Percentiles rank a stretch among this genome's conserved stretches.
phyloP scores from a whole-genome alignment of 225 moss, liverwort and hornwort species.

The Neckera pumila region DNA sequence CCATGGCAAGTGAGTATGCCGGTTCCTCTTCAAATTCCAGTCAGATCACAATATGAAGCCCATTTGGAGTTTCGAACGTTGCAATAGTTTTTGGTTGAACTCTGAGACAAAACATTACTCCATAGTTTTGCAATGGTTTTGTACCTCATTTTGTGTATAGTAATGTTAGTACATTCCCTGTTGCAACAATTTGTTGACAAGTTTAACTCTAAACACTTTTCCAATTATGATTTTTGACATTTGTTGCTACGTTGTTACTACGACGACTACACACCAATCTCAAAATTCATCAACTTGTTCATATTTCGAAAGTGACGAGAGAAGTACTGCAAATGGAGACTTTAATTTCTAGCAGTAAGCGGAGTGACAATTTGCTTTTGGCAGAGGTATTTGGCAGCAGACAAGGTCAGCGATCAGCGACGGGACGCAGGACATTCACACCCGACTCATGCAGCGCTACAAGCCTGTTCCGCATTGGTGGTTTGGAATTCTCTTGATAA shows the following conservation, averaged over 20 bases:
- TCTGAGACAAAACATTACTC: too few species aligned
- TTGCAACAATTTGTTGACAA: not conserved
- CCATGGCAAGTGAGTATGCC: conserved; percentile 54
- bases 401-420: conserved; percentile 1
- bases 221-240: not conserved
- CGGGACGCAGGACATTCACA: conserved; percentile 33
- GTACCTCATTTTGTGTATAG: not conserved
- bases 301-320: not conserved
- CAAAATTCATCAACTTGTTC: not conserved
- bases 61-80: not conserved
- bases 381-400: conserved; percentile 22
- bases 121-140: not conserved
- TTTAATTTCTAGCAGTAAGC: not conserved
- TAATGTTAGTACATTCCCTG: too few species aligned
- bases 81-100: not conserved
- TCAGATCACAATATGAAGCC: not conserved
- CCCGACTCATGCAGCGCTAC: conserved; percentile 36
- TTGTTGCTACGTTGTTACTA: not conserved
- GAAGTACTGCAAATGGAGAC: not conserved
- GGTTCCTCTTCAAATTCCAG: not conserved
- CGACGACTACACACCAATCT: too few species aligned
- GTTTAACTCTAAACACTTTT: not conserved
- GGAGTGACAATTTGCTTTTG: not conserved
- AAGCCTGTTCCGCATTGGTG: conserved; percentile 36
- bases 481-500: conserved; percentile 26